Evolutionary conservation across 2,329 filamentous ascomycete species (phyloP).

Genomic region (Alternaria postmessia): DNA sequence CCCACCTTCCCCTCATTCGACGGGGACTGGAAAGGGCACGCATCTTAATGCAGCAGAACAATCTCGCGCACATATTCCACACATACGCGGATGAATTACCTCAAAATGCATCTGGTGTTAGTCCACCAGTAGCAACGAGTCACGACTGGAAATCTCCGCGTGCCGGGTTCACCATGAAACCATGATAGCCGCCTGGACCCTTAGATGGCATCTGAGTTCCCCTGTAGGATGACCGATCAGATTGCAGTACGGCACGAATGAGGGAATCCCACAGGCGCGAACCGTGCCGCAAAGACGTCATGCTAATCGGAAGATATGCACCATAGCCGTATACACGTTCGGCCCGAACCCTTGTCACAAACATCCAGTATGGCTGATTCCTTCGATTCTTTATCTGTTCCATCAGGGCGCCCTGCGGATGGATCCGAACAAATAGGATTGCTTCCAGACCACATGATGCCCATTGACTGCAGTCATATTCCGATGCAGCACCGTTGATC

Average conservation of each 20-base stretch:
- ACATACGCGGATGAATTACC: conserved; percentile 16
- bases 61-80: conserved; percentile 23
- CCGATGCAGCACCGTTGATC: neutral
- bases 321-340: neutral
- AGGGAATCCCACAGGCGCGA: neutral
- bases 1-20: conserved; percentile 29
- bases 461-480: neutral
- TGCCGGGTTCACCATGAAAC: neutral
- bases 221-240: neutral
- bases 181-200: neutral
- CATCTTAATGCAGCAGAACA: conserved; percentile 31
- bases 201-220: neutral
- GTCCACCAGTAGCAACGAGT: conserved; percentile 10
- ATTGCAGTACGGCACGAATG: neutral
- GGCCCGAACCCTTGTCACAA: neutral
- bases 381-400: neutral
- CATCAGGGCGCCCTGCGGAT: conserved; percentile 3
- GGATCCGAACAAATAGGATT: conserved; percentile 1
- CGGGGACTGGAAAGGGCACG: conserved; percentile 30
- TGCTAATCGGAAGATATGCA: neutral
- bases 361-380: neutral
- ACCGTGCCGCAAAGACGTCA: neutral
- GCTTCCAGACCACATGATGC: neutral
- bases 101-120: neutral
- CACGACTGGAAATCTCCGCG: conserved; percentile 11